Base-by-base conservation (phyloP, 2,329 filamentous ascomycete species). In the Pyricularia sp. region DNA sequence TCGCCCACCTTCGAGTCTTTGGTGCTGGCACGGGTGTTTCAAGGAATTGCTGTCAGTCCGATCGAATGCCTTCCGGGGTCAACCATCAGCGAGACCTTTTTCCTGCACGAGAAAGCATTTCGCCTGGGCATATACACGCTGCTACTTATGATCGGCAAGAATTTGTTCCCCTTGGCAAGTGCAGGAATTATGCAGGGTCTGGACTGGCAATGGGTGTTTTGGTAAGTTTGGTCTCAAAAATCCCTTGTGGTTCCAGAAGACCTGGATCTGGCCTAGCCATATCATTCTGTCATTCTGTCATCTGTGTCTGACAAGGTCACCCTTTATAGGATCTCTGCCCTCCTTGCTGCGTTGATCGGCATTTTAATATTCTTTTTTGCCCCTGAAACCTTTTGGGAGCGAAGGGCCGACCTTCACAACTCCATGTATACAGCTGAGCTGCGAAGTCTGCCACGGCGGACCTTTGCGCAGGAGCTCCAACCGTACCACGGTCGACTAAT, bases 71-170 rank as follows among this genome's bases (percentile, higher is more conserved):
- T 97, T 33, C 93, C 93, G 0, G 96, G 91, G 4, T 93, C 93
- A 19, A 96, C 92, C 0, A 93, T 97, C 71, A 92, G 93, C 3
- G 93, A 97, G 75, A 97, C 97, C 66, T 97, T 93, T 78, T 97
- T 96, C 72, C 80, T 97, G 24, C 93, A 97, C 71, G 93, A 97
- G 76, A 84, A 93, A 67, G 93, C 93, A 0, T 97, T 93, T 73
- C 88, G 93, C 4, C 86, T 97, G 60, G 94, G 94, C 10, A 92
- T 97, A 28, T 97, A 97, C 73, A 97, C 93, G 0, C 77, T 97
- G 24, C 79, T 97, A 6, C 81, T 97, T 13, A 82, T 97, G 0
- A 90, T 93, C 16, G 92, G 93, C 62, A 97, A 97, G 80, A 97
- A 97, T 70, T 73, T 97, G 68, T 82, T 96, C 4, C 93, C 93